Percentiles rank a stretch among this genome's conserved stretches.
phyloP scores from a whole-genome alignment of 2,329 filamentous ascomycete genomes.

The Chaetomiaceae sp. region DNA sequence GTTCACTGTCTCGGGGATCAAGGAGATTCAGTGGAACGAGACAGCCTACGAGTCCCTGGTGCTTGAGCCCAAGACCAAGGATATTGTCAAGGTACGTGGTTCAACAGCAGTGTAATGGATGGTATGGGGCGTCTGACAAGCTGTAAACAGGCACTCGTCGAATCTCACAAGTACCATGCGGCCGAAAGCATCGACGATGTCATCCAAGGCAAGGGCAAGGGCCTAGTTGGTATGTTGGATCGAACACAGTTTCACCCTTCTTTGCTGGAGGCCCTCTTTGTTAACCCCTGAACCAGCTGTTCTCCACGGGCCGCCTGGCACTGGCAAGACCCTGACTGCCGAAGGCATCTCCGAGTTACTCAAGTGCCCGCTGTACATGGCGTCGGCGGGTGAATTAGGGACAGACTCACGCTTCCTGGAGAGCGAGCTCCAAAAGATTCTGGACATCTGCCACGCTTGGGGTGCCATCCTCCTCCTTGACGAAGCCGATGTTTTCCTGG shows the following conservation, averaged over 20 bases:
- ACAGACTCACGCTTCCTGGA: slow-evolving; percentile 72
- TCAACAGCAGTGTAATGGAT: neutral
- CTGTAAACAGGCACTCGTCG: slow-evolving; percentile 59
- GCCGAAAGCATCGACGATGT: slow-evolving; percentile 79
- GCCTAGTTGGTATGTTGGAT: slow-evolving; percentile 57
- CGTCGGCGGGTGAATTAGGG: slow-evolving; percentile 75
- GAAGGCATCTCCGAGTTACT: slow-evolving; percentile 82
- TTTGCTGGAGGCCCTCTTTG: too few relatives aligned
- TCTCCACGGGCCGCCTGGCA: slow-evolving; percentile 79
- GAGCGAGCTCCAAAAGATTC: slow-evolving; percentile 71
- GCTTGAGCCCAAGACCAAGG: slow-evolving; percentile 56
- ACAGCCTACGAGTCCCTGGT: slow-evolving; percentile 79
- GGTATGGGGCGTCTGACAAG: neutral
- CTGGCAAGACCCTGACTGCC: slow-evolving; percentile 83
- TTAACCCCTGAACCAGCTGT: slow-evolving; percentile 45
- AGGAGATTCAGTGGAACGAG: slow-evolving; percentile 80
- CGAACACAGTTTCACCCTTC: neutral
- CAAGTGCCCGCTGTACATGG: slow-evolving; percentile 76
- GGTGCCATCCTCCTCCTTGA: slow-evolving; percentile 80
- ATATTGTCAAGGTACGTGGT: slow-evolving; percentile 55
- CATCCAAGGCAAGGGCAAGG: slow-evolving; percentile 79
- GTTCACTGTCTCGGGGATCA: slow-evolving; percentile 72
- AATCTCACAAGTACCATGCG: slow-evolving; percentile 77
- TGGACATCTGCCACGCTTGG: slow-evolving; percentile 83
- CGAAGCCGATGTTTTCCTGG: slow-evolving; percentile 79